Conservation (phyloP, 306 rosid species). For the Ormosia emarginata region DNA sequence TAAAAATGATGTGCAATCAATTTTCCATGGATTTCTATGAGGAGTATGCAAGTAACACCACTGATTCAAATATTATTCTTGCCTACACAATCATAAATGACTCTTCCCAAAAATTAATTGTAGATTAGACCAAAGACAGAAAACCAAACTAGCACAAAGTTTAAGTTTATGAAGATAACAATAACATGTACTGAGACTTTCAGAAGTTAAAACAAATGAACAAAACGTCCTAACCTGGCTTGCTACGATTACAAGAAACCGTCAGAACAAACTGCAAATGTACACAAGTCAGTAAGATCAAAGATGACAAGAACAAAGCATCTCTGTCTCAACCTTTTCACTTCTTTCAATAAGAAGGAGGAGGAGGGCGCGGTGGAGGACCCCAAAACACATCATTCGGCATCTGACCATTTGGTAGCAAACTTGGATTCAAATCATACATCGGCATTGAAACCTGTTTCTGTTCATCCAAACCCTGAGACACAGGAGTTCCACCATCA, state of each 20-base stretch:
- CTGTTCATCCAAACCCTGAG: constrained; percentile 39
- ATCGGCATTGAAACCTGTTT: constrained; percentile 39
- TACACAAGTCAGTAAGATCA: not conserved
- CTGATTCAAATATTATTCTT: not conserved
- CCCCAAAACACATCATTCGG: constrained; percentile 60
- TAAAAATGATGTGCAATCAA: too few relatives aligned
- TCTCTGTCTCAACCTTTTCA: not conserved
- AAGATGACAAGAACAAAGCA: not conserved
- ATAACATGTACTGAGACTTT: not conserved
- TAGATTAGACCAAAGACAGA: not conserved
- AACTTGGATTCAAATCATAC: constrained; percentile 48
- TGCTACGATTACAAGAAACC: constrained; percentile 25
- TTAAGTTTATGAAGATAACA: not conserved
- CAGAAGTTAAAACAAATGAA: constrained; percentile 18
- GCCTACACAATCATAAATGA: not conserved
- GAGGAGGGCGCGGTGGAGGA: constrained; percentile 50
- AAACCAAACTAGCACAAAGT: not conserved
- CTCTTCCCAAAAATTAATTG: not conserved
- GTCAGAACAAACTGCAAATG: constrained; percentile 7
- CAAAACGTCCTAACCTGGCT: constrained; percentile 24
- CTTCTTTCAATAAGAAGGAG: constrained; percentile 40
- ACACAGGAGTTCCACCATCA: constrained; percentile 18
- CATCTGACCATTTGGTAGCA: constrained; percentile 52
- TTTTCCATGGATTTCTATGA: too few relatives aligned
- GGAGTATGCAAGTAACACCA: too few relatives aligned